Percentiles rank a stretch among this genome's conserved stretches.
phyloP scores from a whole-genome alignment of 192 early-diverging fungal genomes.

The Podila horticola region DNA sequence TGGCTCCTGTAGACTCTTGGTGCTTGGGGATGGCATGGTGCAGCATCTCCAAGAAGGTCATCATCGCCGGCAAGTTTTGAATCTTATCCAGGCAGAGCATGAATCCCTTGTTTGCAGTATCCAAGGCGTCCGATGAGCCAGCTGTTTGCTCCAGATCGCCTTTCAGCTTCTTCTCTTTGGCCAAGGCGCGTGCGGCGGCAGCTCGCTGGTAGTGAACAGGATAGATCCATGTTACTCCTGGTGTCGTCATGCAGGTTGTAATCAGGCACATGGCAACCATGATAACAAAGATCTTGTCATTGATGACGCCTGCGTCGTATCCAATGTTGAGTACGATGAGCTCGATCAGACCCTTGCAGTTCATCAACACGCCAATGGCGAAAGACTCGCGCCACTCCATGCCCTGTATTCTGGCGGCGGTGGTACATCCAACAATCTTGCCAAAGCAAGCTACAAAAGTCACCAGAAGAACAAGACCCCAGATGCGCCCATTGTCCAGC shows the following conservation, averaged over 20 bases:
- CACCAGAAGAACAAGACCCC: slow-evolving; percentile 85
- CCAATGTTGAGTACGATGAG: slow-evolving; percentile 97
- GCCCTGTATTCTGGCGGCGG: slow-evolving; percentile 73
- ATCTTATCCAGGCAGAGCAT: slow-evolving; percentile 55
- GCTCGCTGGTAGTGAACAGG: slow-evolving; percentile 71
- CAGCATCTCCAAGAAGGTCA: slow-evolving; percentile 54
- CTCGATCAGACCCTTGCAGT: slow-evolving; percentile 95
- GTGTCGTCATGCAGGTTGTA: slow-evolving; percentile 91
- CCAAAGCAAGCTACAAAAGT: slow-evolving; percentile 82
- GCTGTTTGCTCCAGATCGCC: slow-evolving; percentile 8
- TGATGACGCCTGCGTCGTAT: slow-evolving; percentile 84
- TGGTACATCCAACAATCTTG: slow-evolving; percentile 84
- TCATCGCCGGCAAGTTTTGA: slow-evolving; percentile 55
- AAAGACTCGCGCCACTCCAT: slow-evolving; percentile 87
- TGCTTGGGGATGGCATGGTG: slow-evolving; percentile 6
- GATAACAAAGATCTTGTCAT: slow-evolving; percentile 64
- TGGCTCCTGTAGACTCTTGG: background rate
- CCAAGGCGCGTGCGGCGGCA: slow-evolving; percentile 10
- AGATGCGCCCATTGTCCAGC: slow-evolving; percentile 75
- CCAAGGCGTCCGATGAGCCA: background rate
- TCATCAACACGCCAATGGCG: slow-evolving; percentile 91
- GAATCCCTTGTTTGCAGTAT: slow-evolving; percentile 30
- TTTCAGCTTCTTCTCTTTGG: slow-evolving; percentile 12
- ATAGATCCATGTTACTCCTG: slow-evolving; percentile 78
- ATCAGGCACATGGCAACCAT: slow-evolving; percentile 69